Evolutionary conservation across 1,284 basidiomycete species (phyloP), one percentile per base, ranked within the genome.

Genomic region (Lentinus polychrous): DNA sequence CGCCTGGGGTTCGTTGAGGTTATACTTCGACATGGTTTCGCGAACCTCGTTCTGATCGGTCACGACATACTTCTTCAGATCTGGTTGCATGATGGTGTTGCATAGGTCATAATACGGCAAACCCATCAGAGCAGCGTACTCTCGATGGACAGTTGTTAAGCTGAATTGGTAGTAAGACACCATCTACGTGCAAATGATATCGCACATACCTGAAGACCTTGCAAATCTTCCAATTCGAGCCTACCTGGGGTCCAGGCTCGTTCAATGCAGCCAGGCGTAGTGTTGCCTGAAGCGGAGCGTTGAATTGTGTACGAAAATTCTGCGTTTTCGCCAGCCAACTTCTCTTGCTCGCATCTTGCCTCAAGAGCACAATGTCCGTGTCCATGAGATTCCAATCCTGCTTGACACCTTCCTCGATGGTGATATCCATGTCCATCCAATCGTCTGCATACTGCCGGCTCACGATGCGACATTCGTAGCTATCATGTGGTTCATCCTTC

Each of bases 1-100:
- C 2, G 95, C 95, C 66, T 99, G 96, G 2, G 96, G 95, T 62
- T 94, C 86, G 61, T 99, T 99, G 49, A 97, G 79, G 40, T 76
- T 74, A 62, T 89, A 89, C 1, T 69, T 70, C 10, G 73, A 62
- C 85, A 93, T 93, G 1, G 85, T 78, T 48, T 75, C 71, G 43
- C 76, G 65, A 7, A 95, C 62, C 17, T 86, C 81, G n/a, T 64
- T 65, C 6, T 61, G 52, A 7, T 82, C 71, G n/a, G 84, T 57
- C 17, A 60, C 60, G 14, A 76, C 64, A 41, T 76, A 69, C 24
- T 67, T 64, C 15, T 77, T 67, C 23, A 91, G 72, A 11, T 71
- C 70, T 1, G 91, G 89, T 20, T 72, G 71, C 45, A 97, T 67
- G 43, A 98, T 81, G 32, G 78, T 77, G 22, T 76, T 67, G 45